Evolutionary conservation across 768 basidiomycete genomes (phyloP).

Genomic region (Fomitopsis serialis): DNA sequence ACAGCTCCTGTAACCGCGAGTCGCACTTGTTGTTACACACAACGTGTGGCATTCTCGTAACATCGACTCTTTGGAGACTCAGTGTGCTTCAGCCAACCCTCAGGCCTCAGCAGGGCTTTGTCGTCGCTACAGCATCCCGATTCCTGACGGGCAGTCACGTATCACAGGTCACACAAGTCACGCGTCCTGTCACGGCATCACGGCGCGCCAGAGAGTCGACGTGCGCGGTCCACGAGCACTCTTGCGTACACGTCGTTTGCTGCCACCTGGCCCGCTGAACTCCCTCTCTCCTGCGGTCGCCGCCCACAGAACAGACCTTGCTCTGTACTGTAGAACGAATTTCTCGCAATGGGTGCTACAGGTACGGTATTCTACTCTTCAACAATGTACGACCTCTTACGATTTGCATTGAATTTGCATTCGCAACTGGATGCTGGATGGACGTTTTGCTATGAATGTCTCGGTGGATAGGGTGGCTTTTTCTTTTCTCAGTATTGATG

Average conservation of each 20-base stretch:
- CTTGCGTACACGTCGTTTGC: neutral
- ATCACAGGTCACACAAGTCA: neutral
- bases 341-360: neutral
- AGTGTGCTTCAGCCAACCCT: no score
- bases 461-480: constrained; percentile 75
- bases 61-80: no score
- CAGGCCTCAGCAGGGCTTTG: no score
- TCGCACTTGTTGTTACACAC: no score
- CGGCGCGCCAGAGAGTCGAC: neutral
- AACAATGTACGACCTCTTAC: no score
- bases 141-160: no score
- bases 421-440: no score
- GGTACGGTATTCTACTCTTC: neutral
- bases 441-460: neutral
- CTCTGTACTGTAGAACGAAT: neutral
- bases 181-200: neutral
- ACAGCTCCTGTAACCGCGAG: no score
- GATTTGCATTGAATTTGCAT: neutral
- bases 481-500: constrained; percentile 93
- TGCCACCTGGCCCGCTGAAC: neutral
- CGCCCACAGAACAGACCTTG: neutral
- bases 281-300: neutral
- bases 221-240: neutral
- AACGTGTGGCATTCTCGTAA: no score
- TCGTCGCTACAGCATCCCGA: no score